Evolutionary conservation across 768 basidiomycete species (phyloP), one percentile per base, ranked within the genome.

Genomic region (Hebeloma cylindrosporum): DNA sequence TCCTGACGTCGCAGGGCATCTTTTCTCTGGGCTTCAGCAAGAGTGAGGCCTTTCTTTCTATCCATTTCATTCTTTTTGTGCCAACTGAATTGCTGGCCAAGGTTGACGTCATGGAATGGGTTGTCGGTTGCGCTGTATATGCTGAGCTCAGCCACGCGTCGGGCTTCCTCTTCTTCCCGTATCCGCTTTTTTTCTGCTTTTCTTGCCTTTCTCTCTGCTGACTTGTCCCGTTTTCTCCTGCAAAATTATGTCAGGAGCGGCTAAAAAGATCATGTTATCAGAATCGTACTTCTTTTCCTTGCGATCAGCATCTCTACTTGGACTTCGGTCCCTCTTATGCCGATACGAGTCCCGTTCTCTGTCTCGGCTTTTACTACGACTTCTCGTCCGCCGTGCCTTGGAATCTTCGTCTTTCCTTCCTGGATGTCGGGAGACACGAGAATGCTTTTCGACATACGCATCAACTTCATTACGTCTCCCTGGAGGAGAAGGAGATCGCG

Each of bases 51-150:
- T 48, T 81, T 70, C 68, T 95, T 97, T 58, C 82, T 79, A 63
- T 99, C 96, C 71, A 93, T 92, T 64, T 99, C 96, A 20, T 83
- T 80, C 72, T 99, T 99, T 76, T 99, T 99, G 70, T 93, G 90
- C 96, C 96, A 99, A 46, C 88, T 83, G 66, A 99, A 99, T 63
- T 94, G 92, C 61, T 97, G 91, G 16, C 85, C 87, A 23, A 98
- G 84, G 64, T 98, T 97, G 50, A 91, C 85, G 57, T 98, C 96
- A 67, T 96, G 92, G 73, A 98, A 99, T 0, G 96, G 96, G 60
- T 98, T 99, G 74, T 98, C 94, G 9, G 85, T 83, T 35, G 93
- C 90, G 54, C 92, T 93, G 72, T 98, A 98, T 53, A 96, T 87
- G 53, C 93, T 94, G 31, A 98, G 78, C 66, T 98, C 95, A 7